phyloP scores from a whole-genome alignment of 192 early-diverging fungal species.

The Radiomyces spectabilis region DNA sequence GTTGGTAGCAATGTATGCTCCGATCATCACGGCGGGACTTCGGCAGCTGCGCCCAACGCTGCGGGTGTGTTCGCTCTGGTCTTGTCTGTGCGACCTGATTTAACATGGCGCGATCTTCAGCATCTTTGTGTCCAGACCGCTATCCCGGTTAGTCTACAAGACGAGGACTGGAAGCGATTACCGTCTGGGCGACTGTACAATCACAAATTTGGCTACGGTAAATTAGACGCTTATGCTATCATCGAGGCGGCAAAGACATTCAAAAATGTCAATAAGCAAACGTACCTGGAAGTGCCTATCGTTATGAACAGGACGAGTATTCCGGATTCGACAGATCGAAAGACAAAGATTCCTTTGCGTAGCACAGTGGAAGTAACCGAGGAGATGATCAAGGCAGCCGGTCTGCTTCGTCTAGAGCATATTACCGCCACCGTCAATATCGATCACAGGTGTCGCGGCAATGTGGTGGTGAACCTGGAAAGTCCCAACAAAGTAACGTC shows the following conservation, averaged over 20 bases:
- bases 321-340: slow-evolving; percentile 35
- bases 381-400: slow-evolving; percentile 41
- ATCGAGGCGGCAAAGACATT: slow-evolving; percentile 68
- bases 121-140: slow-evolving; percentile 72
- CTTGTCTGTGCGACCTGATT: slow-evolving; percentile 64
- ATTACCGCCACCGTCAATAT: slow-evolving; percentile 78
- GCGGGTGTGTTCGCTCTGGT: slow-evolving; percentile 84
- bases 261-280: slow-evolving; percentile 55
- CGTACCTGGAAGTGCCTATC: slow-evolving; percentile 35
- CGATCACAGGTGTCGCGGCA: slow-evolving; percentile 66
- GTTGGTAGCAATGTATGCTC: slow-evolving; percentile 65
- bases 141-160: slow-evolving; percentile 54
- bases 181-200: slow-evolving; percentile 67
- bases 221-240: slow-evolving; percentile 69
- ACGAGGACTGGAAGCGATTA: slow-evolving; percentile 64
- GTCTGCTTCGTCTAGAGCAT: slow-evolving; percentile 69
- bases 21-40: slow-evolving; percentile 75
- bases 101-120: slow-evolving; percentile 90
- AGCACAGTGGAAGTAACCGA: slow-evolving; percentile 35
- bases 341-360: slow-evolving; percentile 30
- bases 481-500: slow-evolving; percentile 61
- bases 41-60: slow-evolving; percentile 86
- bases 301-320: slow-evolving; percentile 43
- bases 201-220: slow-evolving; percentile 90
- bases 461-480: slow-evolving; percentile 66